Evolutionary conservation across 2,329 filamentous ascomycete species (phyloP).

Genomic region (Ascochyta clinopodiicola): DNA sequence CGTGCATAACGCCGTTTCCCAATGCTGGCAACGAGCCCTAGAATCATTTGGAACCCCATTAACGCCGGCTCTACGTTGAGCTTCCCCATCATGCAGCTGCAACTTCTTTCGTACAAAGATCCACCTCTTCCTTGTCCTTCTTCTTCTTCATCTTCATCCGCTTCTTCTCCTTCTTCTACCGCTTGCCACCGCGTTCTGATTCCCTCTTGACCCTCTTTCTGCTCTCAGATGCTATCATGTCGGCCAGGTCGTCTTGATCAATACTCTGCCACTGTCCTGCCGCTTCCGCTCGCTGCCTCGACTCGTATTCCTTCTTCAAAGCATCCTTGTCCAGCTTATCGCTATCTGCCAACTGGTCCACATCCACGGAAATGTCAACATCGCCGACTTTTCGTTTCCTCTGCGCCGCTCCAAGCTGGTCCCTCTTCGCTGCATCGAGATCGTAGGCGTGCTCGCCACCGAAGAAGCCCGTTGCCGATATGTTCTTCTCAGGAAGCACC

Average conservation of each 20-base stretch:
- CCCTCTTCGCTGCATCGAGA: constrained; percentile 64
- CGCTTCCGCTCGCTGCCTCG: constrained; percentile 67
- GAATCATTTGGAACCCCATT: constrained; percentile 23
- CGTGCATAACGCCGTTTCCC: constrained; percentile 33
- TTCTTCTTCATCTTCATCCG: too few species aligned
- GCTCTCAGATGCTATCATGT: constrained; percentile 95
- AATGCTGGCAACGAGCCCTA: constrained; percentile 28
- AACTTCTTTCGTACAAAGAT: constrained; percentile 32
- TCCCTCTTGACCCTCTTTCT: constrained; percentile 90
- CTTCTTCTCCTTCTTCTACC: constrained; percentile 24
- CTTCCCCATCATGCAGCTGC: constrained; percentile 22
- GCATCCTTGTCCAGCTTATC: constrained; percentile 87
- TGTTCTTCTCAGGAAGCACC: constrained; percentile 86
- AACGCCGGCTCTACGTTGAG: constrained; percentile 31
- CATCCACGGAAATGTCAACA: constrained; percentile 89
- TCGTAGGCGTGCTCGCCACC: constrained; percentile 95
- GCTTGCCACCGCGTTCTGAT: constrained; percentile 74
- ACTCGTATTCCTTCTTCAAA: constrained; percentile 80
- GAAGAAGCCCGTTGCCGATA: constrained; percentile 90
- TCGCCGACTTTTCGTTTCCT: constrained; percentile 92
- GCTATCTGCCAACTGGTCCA: constrained; percentile 75
- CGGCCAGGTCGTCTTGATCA: constrained; percentile 87
- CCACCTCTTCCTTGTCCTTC: constrained; percentile 13
- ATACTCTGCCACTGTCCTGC: constrained; percentile 71
- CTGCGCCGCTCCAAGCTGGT: constrained; percentile 80